Evolutionary conservation across 495 filamentous ascomycete species (phyloP).

Genomic region (Pyrenopolyporus hunteri): DNA sequence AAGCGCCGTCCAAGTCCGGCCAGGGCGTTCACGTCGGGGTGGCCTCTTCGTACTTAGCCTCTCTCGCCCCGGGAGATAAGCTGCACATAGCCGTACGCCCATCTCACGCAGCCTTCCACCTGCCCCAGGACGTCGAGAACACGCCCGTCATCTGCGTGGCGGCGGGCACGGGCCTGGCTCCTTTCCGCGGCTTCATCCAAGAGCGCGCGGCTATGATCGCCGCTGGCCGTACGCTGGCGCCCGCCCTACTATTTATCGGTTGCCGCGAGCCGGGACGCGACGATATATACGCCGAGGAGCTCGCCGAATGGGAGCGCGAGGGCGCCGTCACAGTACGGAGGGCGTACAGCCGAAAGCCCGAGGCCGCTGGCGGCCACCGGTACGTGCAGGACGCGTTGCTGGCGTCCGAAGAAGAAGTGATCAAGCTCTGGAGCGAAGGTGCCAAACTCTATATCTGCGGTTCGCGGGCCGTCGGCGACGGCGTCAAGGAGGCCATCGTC

Average conservation of each 20-base stretch:
- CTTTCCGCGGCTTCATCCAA: constrained; percentile 74
- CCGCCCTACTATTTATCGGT: constrained; percentile 68
- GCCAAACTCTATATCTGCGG: constrained; percentile 74
- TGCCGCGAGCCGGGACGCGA: constrained; percentile 64
- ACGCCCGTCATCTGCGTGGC: constrained; percentile 72
- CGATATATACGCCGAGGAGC: constrained; percentile 65
- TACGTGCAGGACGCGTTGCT: constrained; percentile 71
- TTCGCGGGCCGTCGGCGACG: constrained; percentile 64
- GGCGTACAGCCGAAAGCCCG: constrained; percentile 57
- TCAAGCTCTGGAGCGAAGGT: constrained; percentile 60
- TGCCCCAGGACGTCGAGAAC: constrained; percentile 62
- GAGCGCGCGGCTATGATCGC: constrained; percentile 65
- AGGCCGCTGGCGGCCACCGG: constrained; percentile 47
- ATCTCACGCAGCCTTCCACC: constrained; percentile 67
- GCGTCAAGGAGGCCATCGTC: constrained; percentile 53
- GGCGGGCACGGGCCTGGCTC: constrained; percentile 63
- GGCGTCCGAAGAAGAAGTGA: constrained; percentile 57
- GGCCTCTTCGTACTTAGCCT: constrained; percentile 65
- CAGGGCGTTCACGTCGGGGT: constrained; percentile 59
- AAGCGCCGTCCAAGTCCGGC: constrained; percentile 59
- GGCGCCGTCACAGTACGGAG: constrained; percentile 65
- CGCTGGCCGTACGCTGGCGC: constrained; percentile 59
- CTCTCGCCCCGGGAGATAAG: constrained; percentile 63
- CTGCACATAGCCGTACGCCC: constrained; percentile 67
- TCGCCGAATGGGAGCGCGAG: constrained; percentile 60